Evolutionary conservation across 768 basidiomycete species (phyloP), one percentile per base, ranked within the genome.

Genomic region (Fomitopsis pulvina): DNA sequence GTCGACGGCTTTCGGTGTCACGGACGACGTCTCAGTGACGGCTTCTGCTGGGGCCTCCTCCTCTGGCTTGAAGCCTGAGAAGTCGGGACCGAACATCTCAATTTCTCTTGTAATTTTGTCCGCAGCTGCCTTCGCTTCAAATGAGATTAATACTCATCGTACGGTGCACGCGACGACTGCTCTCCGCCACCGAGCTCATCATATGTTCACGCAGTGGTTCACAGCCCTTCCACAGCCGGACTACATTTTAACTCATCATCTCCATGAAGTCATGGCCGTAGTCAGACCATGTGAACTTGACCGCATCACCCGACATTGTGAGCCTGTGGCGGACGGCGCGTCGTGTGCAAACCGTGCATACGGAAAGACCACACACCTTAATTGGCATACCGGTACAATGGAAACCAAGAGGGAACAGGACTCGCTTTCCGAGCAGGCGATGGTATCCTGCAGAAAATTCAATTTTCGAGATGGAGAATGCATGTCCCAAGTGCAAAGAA

Each of bases 311-410:
- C n/a, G n/a, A n/a, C n/a, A n/a, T n/a, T n/a, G n/a, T n/a, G n/a
- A n/a, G n/a, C n/a, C n/a, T n/a, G n/a, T n/a, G n/a, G n/a, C n/a
- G n/a, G n/a, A n/a, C n/a, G n/a, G n/a, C n/a, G n/a, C n/a, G n/a
- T n/a, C n/a, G n/a, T n/a, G n/a, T n/a, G n/a, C n/a, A n/a, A n/a
- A n/a, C n/a, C n/a, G n/a, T n/a, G n/a, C n/a, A 9, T 44, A 22
- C 10, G 32, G 11, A 22, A 8, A 24, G 40, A 11, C 8, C 8
- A 70, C 85, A 52, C 53, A 91, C 95, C 81, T 97, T 98, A 76
- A 99, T 99, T 32, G 96, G 96, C 92, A 99, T 88, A 28, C 96
- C 96, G 4, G 96, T 99, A 59, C 88, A 90, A 70, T 99, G 96
- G 68, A 96, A 89, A 42, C 91, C 96, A 62, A 94, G 87, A n/a